These are phyloP conservation scores for Solanum hybrid DNA, from an alignment of 305 asterid species.

Conservation along the genomic window DNA sequence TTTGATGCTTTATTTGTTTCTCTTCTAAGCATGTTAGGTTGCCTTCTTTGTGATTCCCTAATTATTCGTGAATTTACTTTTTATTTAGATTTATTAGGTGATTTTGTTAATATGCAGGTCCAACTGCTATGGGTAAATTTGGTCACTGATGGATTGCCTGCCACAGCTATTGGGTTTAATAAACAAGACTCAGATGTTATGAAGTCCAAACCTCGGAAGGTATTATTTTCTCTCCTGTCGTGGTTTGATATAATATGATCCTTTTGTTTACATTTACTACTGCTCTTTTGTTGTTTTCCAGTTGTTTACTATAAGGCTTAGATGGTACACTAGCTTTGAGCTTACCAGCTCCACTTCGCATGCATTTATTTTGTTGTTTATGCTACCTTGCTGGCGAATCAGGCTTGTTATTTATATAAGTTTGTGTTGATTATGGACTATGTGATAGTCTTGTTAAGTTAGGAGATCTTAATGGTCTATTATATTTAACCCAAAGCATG, in stretches of 20 bases:
- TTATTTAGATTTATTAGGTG: neutral
- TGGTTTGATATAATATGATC: neutral
- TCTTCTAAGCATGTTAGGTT: neutral
- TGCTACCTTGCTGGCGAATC: neutral
- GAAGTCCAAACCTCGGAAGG: constrained; percentile 99
- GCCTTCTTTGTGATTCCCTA: neutral
- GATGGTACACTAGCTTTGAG: neutral
- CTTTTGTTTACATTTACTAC: neutral
- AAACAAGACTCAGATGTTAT: constrained; percentile 97
- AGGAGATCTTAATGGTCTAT: neutral
- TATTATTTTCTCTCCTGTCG: constrained; percentile 10
- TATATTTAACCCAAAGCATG: neutral
- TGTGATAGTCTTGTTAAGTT: neutral
- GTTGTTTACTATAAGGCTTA: neutral
- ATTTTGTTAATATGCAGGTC: constrained; percentile 50
- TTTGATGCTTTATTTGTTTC: neutral
- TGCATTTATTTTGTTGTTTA: neutral
- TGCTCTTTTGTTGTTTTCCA: neutral
- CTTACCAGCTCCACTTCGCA: neutral
- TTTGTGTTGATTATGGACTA: neutral
- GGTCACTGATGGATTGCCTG: constrained; percentile 99
- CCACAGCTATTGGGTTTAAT: constrained; percentile 98
- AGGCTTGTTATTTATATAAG: neutral
- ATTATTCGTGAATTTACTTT: neutral
- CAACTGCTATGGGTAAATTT: constrained; percentile 98